phyloP scores from a whole-genome alignment of 1,139 yeast species.

The Yamadazyma jaroonii region DNA sequence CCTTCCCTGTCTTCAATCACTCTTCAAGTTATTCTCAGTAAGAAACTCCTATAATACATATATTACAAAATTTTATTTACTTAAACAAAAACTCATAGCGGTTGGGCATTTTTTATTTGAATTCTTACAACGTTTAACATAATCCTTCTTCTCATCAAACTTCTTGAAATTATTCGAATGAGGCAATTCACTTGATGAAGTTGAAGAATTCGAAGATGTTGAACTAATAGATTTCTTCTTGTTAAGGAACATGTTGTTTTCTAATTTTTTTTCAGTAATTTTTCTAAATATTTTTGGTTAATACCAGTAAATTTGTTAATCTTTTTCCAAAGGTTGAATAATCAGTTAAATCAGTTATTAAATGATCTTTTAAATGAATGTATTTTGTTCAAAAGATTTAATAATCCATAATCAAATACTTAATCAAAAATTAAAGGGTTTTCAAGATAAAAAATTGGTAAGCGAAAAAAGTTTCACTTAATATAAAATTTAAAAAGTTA shows the following conservation, averaged over 20 bases:
- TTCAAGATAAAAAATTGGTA: neutral
- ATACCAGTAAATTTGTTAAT: neutral
- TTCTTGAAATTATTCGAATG: constrained; percentile 16
- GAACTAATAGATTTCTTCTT: constrained; percentile 17
- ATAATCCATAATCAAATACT: neutral
- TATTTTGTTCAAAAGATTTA: neutral
- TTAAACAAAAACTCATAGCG: constrained; percentile 39
- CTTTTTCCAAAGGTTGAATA: neutral
- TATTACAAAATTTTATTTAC: constrained; percentile 23
- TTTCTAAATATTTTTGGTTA: neutral
- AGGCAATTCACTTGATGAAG: constrained; percentile 10
- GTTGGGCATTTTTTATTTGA: constrained; percentile 24
- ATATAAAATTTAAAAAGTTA: too few species aligned
- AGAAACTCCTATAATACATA: constrained; percentile 19
- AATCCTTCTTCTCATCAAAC: constrained; percentile 47
- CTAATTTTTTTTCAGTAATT: too few species aligned
- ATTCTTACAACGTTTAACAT: constrained; percentile 34
- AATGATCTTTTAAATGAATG: neutral
- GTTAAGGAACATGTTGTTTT: constrained; percentile 5
- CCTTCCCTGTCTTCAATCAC: too few species aligned
- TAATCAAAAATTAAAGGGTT: neutral
- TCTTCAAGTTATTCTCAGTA: neutral
- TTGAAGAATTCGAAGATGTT: constrained; percentile 12
- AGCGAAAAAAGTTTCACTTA: neutral
- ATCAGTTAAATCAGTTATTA: neutral